Conservation (phyloP, 2,329 filamentous ascomycete genomes). For the Ramichloridium luteum region DNA sequence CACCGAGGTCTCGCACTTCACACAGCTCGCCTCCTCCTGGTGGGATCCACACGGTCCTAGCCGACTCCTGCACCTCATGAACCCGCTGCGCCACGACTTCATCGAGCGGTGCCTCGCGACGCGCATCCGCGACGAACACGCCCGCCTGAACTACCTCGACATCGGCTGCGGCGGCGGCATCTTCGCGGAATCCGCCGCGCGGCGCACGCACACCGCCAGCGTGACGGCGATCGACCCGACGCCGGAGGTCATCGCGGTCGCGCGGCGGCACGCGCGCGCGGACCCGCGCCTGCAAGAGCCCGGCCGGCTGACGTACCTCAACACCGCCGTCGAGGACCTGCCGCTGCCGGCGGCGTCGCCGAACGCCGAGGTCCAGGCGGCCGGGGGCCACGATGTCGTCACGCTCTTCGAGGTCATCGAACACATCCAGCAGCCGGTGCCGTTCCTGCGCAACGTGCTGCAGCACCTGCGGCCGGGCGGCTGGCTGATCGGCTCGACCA, state of each 20-base stretch:
- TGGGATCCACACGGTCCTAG: conserved; percentile 94
- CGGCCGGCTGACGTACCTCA: conserved; percentile 54
- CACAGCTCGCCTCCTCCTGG: conserved; percentile 83
- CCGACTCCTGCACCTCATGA: conserved; percentile 91
- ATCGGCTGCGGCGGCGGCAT: conserved; percentile 94
- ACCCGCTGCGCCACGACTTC: conserved; percentile 89
- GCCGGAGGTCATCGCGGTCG: conserved; percentile 60
- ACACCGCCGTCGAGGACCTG: conserved; percentile 65
- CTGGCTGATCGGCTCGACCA: conserved; percentile 87
- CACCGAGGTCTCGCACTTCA: conserved; percentile 87
- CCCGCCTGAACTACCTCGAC: conserved; percentile 63
- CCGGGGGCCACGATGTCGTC: conserved; percentile 68
- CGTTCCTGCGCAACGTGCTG: conserved; percentile 60
- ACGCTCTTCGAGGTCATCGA: conserved; percentile 91
- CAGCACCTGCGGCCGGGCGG: conserved; percentile 77
- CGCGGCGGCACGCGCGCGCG: conserved; percentile 58
- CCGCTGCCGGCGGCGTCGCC: conserved; percentile 6
- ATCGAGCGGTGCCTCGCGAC: conserved; percentile 55
- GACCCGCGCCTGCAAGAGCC: conserved; percentile 54
- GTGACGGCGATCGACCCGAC: conserved; percentile 73
- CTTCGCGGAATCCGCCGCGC: conserved; percentile 77
- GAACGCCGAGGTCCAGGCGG: too few species aligned
- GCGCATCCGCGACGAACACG: conserved; percentile 25
- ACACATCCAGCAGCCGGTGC: conserved; percentile 65
- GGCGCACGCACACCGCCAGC: conserved; percentile 47